Evolutionary conservation across 2,329 filamentous ascomycete genomes (phyloP), one percentile per base, ranked within the genome.

Genomic region (Eutypa lata): DNA sequence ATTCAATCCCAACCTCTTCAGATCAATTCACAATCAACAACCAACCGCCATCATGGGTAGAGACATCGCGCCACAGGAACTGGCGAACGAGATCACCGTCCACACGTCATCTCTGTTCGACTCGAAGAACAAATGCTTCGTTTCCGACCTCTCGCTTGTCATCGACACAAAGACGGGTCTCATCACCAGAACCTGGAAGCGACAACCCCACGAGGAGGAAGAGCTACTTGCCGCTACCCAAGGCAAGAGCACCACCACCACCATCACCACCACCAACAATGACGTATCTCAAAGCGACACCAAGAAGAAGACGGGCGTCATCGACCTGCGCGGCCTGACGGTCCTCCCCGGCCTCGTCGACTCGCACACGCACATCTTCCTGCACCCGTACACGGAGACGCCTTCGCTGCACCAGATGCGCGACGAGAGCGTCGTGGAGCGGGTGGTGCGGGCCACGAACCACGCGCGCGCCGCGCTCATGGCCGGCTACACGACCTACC

Each of bases 401-500:
- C 53, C 57, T 2, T 45, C 56, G 5, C 7, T 59, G 38, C 48
- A 77, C 38, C 82, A 85, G 61, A 79, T 82, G 66, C 76, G 81
- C 35, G 80, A 84, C 55, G 80, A 84, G 58, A 80, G 78, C 52
- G 65, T 80, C n/a, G 74, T 82, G 7, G 82, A 86, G 60, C 71
- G 81, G 21, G 72, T 77, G 22, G 73, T 85, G 47, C 76, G 82
- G 18, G 76, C 77, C 0, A 76, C 76, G 7, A 79, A 82, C 54
- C 76, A 82, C 56, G 74, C 74, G 54, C 76, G 76, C 44, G 71
- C 73, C 0, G 81, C 78, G 1, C 69, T 86, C 10, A 66, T 79
- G 19, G 79, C 81, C 0, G 82, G 82, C 7, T 84, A 79, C 68
- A 86, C 80, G 0, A 83, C 80, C 2, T 82, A 82, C 63, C 72